Percentiles rank a stretch among this genome's conserved stretches.
Evolutionary conservation across 2,329 filamentous ascomycete species (phyloP).

Genomic region (Aspergillus brunneoviolaceus): DNA sequence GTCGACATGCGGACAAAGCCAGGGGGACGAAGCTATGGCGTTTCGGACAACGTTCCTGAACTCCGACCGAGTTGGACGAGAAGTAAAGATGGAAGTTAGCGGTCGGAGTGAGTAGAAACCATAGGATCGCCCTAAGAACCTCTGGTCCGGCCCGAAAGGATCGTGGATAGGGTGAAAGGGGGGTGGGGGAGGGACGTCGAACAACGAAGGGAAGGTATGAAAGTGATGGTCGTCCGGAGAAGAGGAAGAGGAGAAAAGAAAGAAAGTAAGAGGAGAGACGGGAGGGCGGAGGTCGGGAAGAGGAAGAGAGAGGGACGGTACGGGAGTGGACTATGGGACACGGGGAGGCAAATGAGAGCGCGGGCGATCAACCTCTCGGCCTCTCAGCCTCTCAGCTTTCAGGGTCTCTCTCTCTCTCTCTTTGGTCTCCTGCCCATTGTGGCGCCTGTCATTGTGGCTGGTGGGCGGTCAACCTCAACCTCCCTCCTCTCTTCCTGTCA

Average conservation of each 20-base stretch:
- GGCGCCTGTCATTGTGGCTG: background rate
- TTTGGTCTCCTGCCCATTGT: background rate
- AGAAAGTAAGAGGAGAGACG: background rate
- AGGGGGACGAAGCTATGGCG: constrained; percentile 20
- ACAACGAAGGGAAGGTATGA: constrained; percentile 15
- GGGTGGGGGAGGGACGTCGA: constrained; percentile 18
- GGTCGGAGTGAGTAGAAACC: constrained; percentile 25
- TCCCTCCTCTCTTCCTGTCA: too few species aligned
- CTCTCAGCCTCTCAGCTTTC: background rate
- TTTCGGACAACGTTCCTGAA: constrained; percentile 16
- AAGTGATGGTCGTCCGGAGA: constrained; percentile 11
- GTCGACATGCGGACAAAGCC: constrained; percentile 54
- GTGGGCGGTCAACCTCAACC: background rate
- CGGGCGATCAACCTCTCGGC: background rate
- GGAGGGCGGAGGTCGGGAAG: background rate
- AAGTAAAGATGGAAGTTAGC: constrained; percentile 23
- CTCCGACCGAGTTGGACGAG: constrained; percentile 13
- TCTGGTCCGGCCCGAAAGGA: constrained; percentile 26
- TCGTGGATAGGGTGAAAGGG: constrained; percentile 15
- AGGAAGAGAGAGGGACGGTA: background rate
- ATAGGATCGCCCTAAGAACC: constrained; percentile 29
- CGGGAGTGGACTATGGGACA: background rate
- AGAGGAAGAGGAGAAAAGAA: background rate
- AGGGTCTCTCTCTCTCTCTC: background rate
- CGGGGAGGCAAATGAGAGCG: constrained; percentile 7